Evolutionary conservation across 805 yeast genomes (phyloP).

Genomic region (Yarrowia keelungensis): DNA sequence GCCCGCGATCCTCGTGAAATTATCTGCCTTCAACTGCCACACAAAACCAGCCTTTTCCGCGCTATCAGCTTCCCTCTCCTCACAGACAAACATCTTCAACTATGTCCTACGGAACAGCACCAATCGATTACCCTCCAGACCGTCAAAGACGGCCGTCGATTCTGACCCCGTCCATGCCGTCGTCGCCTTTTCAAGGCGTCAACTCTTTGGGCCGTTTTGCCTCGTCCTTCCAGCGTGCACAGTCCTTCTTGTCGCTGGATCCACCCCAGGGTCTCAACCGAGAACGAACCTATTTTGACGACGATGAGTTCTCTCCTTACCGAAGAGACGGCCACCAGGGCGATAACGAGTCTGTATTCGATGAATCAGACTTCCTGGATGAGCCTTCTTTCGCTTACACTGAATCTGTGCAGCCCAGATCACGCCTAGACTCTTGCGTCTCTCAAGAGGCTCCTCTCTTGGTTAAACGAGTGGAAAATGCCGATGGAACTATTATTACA

Average conservation of each 20-base stretch:
- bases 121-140: slow-evolving; percentile 32
- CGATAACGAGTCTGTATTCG: slow-evolving; percentile 34
- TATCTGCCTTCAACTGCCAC: background rate
- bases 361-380: slow-evolving; percentile 39
- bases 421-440: slow-evolving; percentile 43
- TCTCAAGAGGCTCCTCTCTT: slow-evolving; percentile 60
- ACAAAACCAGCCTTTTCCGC: background rate
- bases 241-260: slow-evolving; percentile 67
- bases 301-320: slow-evolving; percentile 53
- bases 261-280: slow-evolving; percentile 49
- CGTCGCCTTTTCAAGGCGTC: slow-evolving; percentile 30
- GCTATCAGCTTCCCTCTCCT: background rate
- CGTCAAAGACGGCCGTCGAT: slow-evolving; percentile 24
- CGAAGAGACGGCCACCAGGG: slow-evolving; percentile 3
- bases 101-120: slow-evolving; percentile 36
- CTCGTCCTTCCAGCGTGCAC: slow-evolving; percentile 79
- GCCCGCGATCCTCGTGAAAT: background rate
- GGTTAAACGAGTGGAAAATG: slow-evolving; percentile 69
- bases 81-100: background rate
- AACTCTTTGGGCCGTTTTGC: slow-evolving; percentile 82
- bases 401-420: slow-evolving; percentile 33
- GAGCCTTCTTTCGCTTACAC: slow-evolving; percentile 36
- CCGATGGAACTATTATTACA: slow-evolving; percentile 72
- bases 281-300: slow-evolving; percentile 68
- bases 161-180: slow-evolving; percentile 22